phyloP scores from a whole-genome alignment of 208 protist genomes.

The Leishmania major region DNA sequence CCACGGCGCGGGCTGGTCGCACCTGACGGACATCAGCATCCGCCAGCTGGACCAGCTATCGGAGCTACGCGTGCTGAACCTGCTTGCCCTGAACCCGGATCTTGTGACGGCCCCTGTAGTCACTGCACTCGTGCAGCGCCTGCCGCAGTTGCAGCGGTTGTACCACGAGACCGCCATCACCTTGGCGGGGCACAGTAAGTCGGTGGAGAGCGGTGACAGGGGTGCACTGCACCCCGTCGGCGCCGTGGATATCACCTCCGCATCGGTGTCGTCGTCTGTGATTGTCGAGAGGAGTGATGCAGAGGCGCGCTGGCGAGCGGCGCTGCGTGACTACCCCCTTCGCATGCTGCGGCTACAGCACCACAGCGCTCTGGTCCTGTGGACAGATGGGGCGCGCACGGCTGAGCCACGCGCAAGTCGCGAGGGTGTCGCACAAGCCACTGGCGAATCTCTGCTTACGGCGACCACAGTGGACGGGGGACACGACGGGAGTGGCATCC shows the following conservation, averaged over 20 bases:
- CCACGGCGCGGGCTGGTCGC: slow-evolving; percentile 9
- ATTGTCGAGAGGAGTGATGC: slow-evolving; percentile 7
- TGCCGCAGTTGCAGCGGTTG: slow-evolving; percentile 7
- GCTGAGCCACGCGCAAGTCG: not conserved
- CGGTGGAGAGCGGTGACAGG: not conserved
- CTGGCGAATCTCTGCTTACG: not conserved
- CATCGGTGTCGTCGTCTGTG: slow-evolving; percentile 2
- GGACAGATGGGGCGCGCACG: not conserved
- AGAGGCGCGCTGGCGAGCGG: slow-evolving; percentile 12
- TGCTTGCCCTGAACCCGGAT: slow-evolving; percentile 10
- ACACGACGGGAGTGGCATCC: not conserved
- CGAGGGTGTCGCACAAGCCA: not conserved
- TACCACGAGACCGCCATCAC: slow-evolving; percentile 15
- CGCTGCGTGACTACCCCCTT: slow-evolving; percentile 13
- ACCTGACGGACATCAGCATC: slow-evolving; percentile 16
- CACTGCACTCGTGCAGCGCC: not conserved
- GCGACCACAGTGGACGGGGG: not conserved
- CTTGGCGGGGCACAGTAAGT: not conserved
- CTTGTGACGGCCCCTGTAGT: slow-evolving; percentile 13
- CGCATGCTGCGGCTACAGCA: slow-evolving; percentile 10
- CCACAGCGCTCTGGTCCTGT: slow-evolving; percentile 12
- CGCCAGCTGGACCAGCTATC: slow-evolving; percentile 10
- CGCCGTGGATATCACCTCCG: not conserved
- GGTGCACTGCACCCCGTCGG: not conserved
- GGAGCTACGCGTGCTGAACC: slow-evolving; percentile 10